These are phyloP conservation scores for Verticillium longisporum DNA, from an alignment of 2,329 filamentous ascomycete species.

Conservation along the genomic window DNA sequence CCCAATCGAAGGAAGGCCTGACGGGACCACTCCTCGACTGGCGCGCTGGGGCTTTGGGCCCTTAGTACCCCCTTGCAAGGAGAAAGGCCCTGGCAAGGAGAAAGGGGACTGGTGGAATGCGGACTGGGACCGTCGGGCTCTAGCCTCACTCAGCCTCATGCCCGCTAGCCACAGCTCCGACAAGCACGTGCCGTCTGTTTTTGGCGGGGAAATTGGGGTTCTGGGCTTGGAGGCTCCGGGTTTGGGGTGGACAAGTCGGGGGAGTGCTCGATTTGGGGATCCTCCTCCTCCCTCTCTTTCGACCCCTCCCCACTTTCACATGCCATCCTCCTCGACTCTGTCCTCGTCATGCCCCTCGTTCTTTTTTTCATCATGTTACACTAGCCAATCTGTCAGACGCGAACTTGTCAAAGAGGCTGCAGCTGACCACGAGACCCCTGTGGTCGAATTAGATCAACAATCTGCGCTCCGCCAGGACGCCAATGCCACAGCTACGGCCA, in stretches of 20 bases:
- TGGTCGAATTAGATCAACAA: slow-evolving; percentile 23
- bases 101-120: not conserved
- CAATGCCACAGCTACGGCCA: not conserved
- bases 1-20: not conserved
- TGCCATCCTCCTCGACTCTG: not conserved
- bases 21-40: not conserved
- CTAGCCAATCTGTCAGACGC: not conserved
- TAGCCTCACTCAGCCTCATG: not conserved
- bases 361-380: not conserved
- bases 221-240: not conserved
- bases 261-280: not conserved
- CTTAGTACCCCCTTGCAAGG: not conserved
- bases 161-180: not conserved
- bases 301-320: not conserved
- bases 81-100: no score
- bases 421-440: slow-evolving; percentile 24
- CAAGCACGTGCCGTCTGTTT: not conserved
- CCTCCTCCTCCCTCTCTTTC: not conserved
- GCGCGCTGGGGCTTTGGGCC: not conserved
- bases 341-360: not conserved
- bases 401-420: not conserved
- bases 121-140: not conserved
- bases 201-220: not conserved
- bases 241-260: not conserved
- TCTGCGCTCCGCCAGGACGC: slow-evolving; percentile 27